phyloP scores from a whole-genome alignment of 2,329 filamentous ascomycete genomes.

The Chaetomiaceae sp. region DNA sequence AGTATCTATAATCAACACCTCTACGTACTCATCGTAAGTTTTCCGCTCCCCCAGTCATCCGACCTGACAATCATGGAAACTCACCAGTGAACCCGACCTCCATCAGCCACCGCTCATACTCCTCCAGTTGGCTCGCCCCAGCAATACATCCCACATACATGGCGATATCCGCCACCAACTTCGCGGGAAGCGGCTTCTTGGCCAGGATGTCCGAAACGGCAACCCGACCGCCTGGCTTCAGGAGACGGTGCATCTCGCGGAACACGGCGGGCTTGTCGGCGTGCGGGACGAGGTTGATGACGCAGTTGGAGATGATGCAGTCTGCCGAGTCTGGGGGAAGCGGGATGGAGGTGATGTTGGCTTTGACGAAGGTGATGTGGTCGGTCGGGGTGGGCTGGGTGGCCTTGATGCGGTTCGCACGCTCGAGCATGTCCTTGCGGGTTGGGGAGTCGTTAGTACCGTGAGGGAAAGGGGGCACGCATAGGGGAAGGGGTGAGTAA shows the following conservation, averaged over 20 bases:
- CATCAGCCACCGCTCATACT: constrained; percentile 49
- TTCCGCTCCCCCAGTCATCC: background rate
- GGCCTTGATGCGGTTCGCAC: constrained; percentile 42
- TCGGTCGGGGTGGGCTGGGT: constrained; percentile 28
- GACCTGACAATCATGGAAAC: background rate
- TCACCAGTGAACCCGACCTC: constrained; percentile 47
- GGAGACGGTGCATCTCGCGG: constrained; percentile 51
- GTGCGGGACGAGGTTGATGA: constrained; percentile 53
- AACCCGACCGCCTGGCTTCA: constrained; percentile 53
- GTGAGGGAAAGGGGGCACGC: background rate
- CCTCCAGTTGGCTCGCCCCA: constrained; percentile 47
- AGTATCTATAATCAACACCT: constrained; percentile 41
- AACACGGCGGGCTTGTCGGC: constrained; percentile 51
- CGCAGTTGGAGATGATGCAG: constrained; percentile 60
- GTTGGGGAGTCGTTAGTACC: background rate
- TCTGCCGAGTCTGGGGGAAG: constrained; percentile 41
- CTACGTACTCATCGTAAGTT: constrained; percentile 24
- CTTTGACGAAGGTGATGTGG: constrained; percentile 49
- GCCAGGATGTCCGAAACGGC: constrained; percentile 58
- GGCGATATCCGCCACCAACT: constrained; percentile 45
- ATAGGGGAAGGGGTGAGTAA: too few species aligned
- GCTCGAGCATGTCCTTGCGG: constrained; percentile 49
- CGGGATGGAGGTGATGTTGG: constrained; percentile 46
- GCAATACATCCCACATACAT: constrained; percentile 58
- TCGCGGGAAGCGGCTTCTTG: constrained; percentile 41